phyloP scores from a whole-genome alignment of 1,284 basidiomycete species.

The Takashimella koratensis region DNA sequence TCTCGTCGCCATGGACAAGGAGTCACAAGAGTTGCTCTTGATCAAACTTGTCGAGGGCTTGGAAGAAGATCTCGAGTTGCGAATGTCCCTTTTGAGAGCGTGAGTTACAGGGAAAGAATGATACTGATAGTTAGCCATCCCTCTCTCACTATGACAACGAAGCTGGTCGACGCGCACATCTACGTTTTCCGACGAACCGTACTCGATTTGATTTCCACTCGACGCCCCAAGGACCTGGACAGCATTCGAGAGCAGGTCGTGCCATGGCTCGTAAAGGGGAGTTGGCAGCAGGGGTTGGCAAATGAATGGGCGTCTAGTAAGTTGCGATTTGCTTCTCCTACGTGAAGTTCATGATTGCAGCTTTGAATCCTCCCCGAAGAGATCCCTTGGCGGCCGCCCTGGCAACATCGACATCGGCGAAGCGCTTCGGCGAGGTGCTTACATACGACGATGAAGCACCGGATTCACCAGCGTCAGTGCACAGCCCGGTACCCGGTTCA shows the following conservation, averaged over 20 bases:
- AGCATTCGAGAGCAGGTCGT: slow-evolving; percentile 82
- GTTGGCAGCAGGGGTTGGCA: slow-evolving; percentile 55
- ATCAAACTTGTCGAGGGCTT: slow-evolving; percentile 62
- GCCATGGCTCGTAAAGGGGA: slow-evolving; percentile 81
- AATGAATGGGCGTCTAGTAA: slow-evolving; percentile 40
- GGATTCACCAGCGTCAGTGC: slow-evolving; percentile 4
- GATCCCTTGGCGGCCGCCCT: slow-evolving; percentile 48
- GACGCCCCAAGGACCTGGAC: slow-evolving; percentile 62
- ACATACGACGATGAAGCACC: background rate
- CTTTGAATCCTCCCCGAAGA: slow-evolving; percentile 37
- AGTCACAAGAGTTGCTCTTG: slow-evolving; percentile 66
- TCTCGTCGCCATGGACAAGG: slow-evolving; percentile 40
- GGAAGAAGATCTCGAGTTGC: slow-evolving; percentile 65
- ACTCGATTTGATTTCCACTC: slow-evolving; percentile 63
- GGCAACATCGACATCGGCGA: slow-evolving; percentile 35
- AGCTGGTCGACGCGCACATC: slow-evolving; percentile 78
- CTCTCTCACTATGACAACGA: slow-evolving; percentile 64
- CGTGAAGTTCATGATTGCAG: slow-evolving; percentile 17
- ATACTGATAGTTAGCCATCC: slow-evolving; percentile 60
- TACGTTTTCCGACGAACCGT: slow-evolving; percentile 76
- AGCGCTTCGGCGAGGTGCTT: background rate
- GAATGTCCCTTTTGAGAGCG: slow-evolving; percentile 64
- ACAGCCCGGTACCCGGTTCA: slow-evolving; percentile 10
- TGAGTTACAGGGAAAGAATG: slow-evolving; percentile 48
- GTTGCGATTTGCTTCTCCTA: slow-evolving; percentile 9